A percentile compares a stretch with the other conserved stretches of the same genome.
Evolutionary conservation across 2,329 filamentous ascomycete genomes (phyloP).

Genomic region (Ceratocystis cacaofunesta): DNA sequence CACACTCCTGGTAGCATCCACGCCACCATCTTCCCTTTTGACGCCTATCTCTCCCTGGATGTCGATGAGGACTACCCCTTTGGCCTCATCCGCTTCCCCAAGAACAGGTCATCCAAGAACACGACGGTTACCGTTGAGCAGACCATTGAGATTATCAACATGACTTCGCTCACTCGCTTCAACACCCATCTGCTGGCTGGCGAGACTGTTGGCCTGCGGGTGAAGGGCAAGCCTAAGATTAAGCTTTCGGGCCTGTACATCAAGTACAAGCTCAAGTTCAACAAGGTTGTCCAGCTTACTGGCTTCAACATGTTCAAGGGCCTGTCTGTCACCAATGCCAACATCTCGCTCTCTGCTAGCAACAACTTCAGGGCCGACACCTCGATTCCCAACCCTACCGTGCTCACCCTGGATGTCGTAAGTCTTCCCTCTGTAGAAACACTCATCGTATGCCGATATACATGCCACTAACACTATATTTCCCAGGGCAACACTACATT

Average conservation of each 20-base stretch:
- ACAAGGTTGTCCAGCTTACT: conserved; percentile 40
- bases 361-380: conserved; percentile 46
- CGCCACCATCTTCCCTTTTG: conserved; percentile 36
- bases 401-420: conserved; percentile 50
- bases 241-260: conserved; percentile 35
- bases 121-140: conserved; percentile 40
- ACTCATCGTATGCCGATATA: neutral
- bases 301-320: conserved; percentile 34
- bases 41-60: conserved; percentile 40
- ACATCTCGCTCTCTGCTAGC: conserved; percentile 27
- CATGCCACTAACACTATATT: conserved; percentile 1
- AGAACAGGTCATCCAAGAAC: conserved; percentile 33
- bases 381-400: conserved; percentile 48
- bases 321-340: conserved; percentile 36
- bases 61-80: conserved; percentile 36
- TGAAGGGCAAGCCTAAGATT: conserved; percentile 38
- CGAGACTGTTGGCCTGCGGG: conserved; percentile 34
- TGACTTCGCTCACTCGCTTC: conserved; percentile 38
- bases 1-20: conserved; percentile 36
- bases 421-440: conserved; percentile 21
- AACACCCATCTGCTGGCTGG: conserved; percentile 39
- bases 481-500: conserved; percentile 48
- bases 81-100: conserved; percentile 36
- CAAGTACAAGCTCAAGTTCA: conserved; percentile 38
- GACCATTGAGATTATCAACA: conserved; percentile 31